These are phyloP conservation scores for Lactuca saligna DNA, from an alignment of 129 eudicot genomes.

Conservation along the genomic window DNA sequence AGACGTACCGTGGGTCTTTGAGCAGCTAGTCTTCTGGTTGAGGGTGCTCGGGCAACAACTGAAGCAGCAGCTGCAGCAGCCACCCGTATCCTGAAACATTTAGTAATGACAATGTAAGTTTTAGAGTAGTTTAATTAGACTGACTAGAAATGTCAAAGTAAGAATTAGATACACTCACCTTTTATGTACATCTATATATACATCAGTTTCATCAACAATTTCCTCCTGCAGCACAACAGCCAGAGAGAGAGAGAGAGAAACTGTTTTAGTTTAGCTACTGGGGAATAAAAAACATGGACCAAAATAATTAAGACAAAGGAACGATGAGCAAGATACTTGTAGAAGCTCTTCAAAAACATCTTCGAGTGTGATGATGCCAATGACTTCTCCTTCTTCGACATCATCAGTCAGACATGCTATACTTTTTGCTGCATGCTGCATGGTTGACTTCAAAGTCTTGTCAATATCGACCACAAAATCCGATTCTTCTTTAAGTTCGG, in stretches of 20 bases:
- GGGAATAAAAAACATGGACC: slow-evolving; percentile 9
- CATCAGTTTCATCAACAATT: slow-evolving; percentile 98
- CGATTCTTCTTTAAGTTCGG: slow-evolving; percentile 43
- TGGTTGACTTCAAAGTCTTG: slow-evolving; percentile 24
- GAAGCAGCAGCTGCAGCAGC: slow-evolving; percentile 96
- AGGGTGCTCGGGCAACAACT: slow-evolving; percentile 78
- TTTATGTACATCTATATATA: slow-evolving; percentile 89
- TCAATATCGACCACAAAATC: slow-evolving; percentile 50
- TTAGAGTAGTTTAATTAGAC: neutral
- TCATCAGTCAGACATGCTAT: slow-evolving; percentile 41
- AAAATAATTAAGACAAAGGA: slow-evolving; percentile 19
- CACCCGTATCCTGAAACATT: slow-evolving; percentile 78
- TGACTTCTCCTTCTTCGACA: slow-evolving; percentile 84
- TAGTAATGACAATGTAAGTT: neutral
- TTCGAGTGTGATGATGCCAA: slow-evolving; percentile 93
- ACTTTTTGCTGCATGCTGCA: slow-evolving; percentile 28
- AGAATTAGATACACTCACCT: slow-evolving; percentile 43
- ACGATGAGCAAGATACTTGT: slow-evolving; percentile 52
- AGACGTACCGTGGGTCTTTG: slow-evolving; percentile 59
- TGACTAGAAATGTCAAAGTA: neutral
- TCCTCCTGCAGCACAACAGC: slow-evolving; percentile 67
- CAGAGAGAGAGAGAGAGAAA: neutral
- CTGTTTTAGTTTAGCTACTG: slow-evolving; percentile 8
- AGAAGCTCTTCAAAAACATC: slow-evolving; percentile 98
- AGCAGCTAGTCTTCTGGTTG: slow-evolving; percentile 56